Evolutionary conservation across 2,329 filamentous ascomycete genomes (phyloP).

Genomic region (Cucurbitaria berberidis): DNA sequence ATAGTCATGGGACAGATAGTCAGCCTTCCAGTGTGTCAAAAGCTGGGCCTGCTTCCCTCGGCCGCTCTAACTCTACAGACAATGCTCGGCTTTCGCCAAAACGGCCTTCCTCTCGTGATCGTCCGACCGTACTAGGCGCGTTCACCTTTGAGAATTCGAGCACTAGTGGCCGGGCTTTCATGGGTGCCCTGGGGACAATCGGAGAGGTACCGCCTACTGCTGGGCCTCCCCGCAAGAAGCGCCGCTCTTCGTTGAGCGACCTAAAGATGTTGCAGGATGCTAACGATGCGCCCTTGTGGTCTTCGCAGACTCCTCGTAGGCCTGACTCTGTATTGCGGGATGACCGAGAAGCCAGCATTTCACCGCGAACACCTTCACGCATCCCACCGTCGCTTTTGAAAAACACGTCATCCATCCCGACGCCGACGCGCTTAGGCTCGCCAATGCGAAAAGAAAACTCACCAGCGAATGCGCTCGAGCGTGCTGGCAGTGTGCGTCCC

Average conservation of each 20-base stretch:
- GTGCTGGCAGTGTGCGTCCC: conserved; percentile 28
- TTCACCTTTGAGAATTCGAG: conserved; percentile 56
- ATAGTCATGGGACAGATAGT: conserved; percentile 49
- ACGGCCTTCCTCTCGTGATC: conserved; percentile 63
- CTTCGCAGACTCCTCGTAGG: conserved; percentile 46
- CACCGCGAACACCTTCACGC: conserved; percentile 39
- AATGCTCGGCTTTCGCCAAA: conserved; percentile 60
- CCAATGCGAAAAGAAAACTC: conserved; percentile 55
- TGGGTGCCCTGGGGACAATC: conserved; percentile 56
- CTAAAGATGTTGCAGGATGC: conserved; percentile 71
- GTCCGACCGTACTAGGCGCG: conserved; percentile 55
- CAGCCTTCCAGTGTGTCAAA: conserved; percentile 71
- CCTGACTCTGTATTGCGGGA: conserved; percentile 32
- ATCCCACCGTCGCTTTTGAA: conserved; percentile 41
- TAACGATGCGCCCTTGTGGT: conserved; percentile 51
- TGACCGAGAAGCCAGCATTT: conserved; percentile 33
- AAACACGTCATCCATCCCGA: conserved; percentile 48
- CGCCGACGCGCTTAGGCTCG: conserved; percentile 51
- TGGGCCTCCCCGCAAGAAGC: conserved; percentile 67
- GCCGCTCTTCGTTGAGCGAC: conserved; percentile 90
- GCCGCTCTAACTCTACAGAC: conserved; percentile 80
- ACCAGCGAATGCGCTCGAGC: conserved; percentile 38
- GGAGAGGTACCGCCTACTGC: conserved; percentile 53
- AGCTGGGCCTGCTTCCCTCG: conserved; percentile 58
- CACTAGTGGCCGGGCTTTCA: conserved; percentile 33